These are phyloP conservation scores for Handroanthus guayacan DNA, from an alignment of 257 asterid species.

Conservation along the genomic window DNA sequence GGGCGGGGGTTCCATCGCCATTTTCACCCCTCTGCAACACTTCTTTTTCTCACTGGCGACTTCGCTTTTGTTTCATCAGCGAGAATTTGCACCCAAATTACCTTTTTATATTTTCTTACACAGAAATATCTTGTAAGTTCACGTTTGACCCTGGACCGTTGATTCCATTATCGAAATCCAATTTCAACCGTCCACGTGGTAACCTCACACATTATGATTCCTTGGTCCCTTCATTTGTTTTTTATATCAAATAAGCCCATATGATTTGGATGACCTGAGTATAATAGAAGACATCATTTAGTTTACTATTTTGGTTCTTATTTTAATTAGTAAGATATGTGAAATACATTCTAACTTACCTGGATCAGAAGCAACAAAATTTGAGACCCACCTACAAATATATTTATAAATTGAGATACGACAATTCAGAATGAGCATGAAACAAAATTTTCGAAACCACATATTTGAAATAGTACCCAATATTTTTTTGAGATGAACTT, in stretches of 20 bases:
- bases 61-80: constrained; percentile 19
- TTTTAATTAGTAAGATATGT: no score
- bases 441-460: no score
- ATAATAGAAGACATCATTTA: no score
- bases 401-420: no score
- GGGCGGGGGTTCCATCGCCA: constrained; percentile 78
- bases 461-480: no score
- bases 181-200: constrained; percentile 32
- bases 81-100: background rate
- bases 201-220: background rate
- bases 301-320: no score
- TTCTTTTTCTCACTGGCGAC: constrained; percentile 23
- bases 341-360: no score
- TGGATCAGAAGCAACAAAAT: no score
- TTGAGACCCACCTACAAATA: no score
- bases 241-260: background rate
- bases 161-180: background rate
- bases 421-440: no score
- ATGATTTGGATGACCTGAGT: background rate
- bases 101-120: background rate
- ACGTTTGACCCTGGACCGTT: constrained; percentile 16
- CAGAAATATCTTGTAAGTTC: background rate
- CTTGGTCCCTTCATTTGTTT: background rate
- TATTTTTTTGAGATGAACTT: no score
- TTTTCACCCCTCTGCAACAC: constrained; percentile 40